Conservation (phyloP, 2,329 filamentous ascomycete species). For the Colletotrichum australisinense region DNA sequence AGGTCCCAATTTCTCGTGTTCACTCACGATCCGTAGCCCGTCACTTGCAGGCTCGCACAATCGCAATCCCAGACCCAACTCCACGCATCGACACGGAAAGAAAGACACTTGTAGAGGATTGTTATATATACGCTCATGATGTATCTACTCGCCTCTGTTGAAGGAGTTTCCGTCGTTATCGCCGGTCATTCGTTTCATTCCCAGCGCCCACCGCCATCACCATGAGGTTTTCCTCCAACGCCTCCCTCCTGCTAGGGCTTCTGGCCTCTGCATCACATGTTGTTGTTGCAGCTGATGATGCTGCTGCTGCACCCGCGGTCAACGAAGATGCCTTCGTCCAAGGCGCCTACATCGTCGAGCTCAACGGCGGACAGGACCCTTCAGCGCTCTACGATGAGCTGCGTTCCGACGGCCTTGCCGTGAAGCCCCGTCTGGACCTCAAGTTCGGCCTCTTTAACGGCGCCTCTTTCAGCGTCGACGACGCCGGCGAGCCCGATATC, state of each 20-base stretch:
- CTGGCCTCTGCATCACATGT: slow-evolving; percentile 9
- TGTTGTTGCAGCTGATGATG: neutral
- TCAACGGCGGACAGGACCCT: slow-evolving; percentile 35
- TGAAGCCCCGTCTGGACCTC: slow-evolving; percentile 39
- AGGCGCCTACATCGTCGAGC: slow-evolving; percentile 43
- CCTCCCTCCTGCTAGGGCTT: slow-evolving; percentile 10
- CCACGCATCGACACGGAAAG: neutral
- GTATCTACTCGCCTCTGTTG: neutral
- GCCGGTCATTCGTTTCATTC: slow-evolving; percentile 13
- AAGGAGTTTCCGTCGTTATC: neutral
- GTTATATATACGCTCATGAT: slow-evolving; percentile 1
- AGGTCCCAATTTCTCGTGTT: slow-evolving; percentile 33
- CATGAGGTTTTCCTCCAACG: slow-evolving; percentile 24
- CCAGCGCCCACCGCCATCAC: slow-evolving; percentile 15
- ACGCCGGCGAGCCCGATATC: slow-evolving; percentile 42
- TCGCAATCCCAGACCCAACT: neutral
- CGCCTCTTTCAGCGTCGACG: slow-evolving; percentile 39
- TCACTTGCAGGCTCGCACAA: neutral
- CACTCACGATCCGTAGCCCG: neutral
- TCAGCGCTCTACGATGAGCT: slow-evolving; percentile 37
- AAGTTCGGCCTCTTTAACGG: slow-evolving; percentile 42
- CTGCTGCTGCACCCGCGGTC: neutral
- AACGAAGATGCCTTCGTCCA: slow-evolving; percentile 31
- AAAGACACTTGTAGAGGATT: no score
- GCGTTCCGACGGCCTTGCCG: slow-evolving; percentile 31